phyloP scores from a whole-genome alignment of 1,284 basidiomycete genomes.

The Takashimella koratensis region DNA sequence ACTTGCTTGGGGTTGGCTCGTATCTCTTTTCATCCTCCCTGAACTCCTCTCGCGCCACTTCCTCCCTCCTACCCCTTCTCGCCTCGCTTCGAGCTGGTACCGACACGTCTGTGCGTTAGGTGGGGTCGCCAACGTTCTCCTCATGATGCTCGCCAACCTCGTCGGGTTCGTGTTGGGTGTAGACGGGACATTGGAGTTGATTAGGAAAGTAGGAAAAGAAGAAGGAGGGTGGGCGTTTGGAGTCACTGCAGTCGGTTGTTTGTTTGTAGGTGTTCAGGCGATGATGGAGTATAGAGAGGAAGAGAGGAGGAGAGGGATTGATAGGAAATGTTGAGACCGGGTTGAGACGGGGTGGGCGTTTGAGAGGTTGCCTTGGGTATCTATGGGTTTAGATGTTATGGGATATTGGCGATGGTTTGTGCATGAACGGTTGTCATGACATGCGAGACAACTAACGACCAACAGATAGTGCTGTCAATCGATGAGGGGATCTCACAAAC shows the following conservation, averaged over 20 bases:
- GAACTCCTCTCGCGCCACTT: constrained; percentile 66
- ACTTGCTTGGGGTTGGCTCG: constrained; percentile 95
- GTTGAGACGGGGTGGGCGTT: no score
- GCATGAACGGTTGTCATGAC: no score
- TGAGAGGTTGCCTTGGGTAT: no score
- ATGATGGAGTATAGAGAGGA: constrained; percentile 86
- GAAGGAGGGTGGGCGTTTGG: constrained; percentile 65
- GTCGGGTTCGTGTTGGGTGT: constrained; percentile 91
- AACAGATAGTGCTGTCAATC: no score
- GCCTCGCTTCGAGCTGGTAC: constrained; percentile 61
- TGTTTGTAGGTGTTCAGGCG: constrained; percentile 82
- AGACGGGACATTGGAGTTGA: constrained; percentile 66
- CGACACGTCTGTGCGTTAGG: constrained; percentile 80
- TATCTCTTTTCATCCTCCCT: constrained; percentile 85
- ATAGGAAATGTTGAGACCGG: constrained; percentile 43
- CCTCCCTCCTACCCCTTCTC: constrained; percentile 50
- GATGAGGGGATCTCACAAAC: no score
- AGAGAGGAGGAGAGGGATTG: constrained; percentile 42
- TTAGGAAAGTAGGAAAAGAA: neutral
- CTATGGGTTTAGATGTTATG: no score
- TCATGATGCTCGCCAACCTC: constrained; percentile 92
- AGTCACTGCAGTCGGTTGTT: constrained; percentile 57
- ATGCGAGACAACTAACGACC: no score
- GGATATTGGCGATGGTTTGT: no score
- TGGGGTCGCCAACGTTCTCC: constrained; percentile 76